These are phyloP conservation scores for Megacollybia marginata DNA, from an alignment of 768 basidiomycete genomes.

Conservation along the genomic window DNA sequence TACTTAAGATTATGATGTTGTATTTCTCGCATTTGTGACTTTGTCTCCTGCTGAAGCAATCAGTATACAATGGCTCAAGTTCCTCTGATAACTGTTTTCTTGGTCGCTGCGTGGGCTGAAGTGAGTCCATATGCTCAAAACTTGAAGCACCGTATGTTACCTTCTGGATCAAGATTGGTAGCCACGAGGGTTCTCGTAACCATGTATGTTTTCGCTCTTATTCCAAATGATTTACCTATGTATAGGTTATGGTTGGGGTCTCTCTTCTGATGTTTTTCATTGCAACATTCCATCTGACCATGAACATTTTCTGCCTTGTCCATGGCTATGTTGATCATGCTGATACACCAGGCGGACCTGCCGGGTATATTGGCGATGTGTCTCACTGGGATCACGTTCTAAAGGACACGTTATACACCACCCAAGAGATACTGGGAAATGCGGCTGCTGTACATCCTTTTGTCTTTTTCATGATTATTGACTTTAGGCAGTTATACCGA, in stretches of 20 bases:
- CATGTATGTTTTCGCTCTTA: constrained; percentile 1
- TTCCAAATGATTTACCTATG: neutral
- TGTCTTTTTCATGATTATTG: neutral
- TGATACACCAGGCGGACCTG: constrained; percentile 6
- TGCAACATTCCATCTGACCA: too few species aligned
- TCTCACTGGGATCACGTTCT: constrained; percentile 10
- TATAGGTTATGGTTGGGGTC: constrained; percentile 8
- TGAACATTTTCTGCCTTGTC: constrained; percentile 10
- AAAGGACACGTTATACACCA: too few species aligned
- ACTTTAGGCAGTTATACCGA: constrained; percentile 10
- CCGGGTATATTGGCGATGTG: constrained; percentile 7
- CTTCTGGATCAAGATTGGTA: neutral
- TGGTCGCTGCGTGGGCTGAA: too few species aligned
- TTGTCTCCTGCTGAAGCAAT: too few species aligned
- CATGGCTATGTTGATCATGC: constrained; percentile 8
- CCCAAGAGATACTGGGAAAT: too few species aligned
- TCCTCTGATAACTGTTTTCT: constrained; percentile 9
- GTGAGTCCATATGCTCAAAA: neutral
- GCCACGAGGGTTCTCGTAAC: constrained; percentile 2
- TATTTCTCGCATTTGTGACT: too few species aligned
- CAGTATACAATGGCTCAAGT: constrained; percentile 9
- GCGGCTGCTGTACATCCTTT: constrained; percentile 7
- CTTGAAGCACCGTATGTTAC: constrained; percentile 2
- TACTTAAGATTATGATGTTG: too few species aligned
- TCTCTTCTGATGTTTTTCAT: constrained; percentile 13